Evolutionary conservation across 1,284 basidiomycete genomes (phyloP), one percentile per base, ranked within the genome.

Genomic region (Heterobasidion irregulare): DNA sequence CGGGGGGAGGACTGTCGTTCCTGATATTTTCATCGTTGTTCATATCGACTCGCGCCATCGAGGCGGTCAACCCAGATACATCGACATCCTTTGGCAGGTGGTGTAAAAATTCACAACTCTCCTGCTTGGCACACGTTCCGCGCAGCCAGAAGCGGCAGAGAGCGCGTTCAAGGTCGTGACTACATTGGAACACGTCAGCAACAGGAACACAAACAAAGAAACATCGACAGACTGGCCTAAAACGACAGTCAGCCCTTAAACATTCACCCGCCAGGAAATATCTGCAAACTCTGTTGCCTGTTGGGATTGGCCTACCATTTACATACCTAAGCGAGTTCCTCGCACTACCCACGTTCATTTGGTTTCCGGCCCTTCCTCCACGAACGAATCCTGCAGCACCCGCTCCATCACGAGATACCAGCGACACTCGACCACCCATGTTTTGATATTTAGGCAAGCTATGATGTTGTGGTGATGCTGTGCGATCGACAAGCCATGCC

Each of bases 211-310:
- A 51, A 32, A 50, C 53, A 38, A 8, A 32, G 26, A 35, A 45
- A 15, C 56, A 51, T 54, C 54, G 57, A 38, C 47, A 32, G 53
- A 66, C 81, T 64, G 60, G 94, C 93, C 92, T 96, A 75, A 98
- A 99, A 57, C 95, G 85, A 74, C 97, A 99, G 72, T 99, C 96
- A 52, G 93, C 91, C 53, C 96, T 76, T 54, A 98, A 75, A 68
- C 96, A 99, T 71, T 98, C 95, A 16, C 97, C 97, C 7, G 93
- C 92, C 41, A 99, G 79, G 70, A 94, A 99, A 70, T 98, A 99
- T 56, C 97, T 79, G 69, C 96, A 99, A 44, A 99, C 94, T 55
- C 88, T 75, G 63, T 84, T 84, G 6, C 84, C 83, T 48, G 79
- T 78, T 50, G 76, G 74, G 0, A 70, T 72, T 36, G 84, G 78